These are phyloP conservation scores for Fusarium dlaminii DNA, from an alignment of 2,329 filamentous ascomycete species.

Conservation along the genomic window DNA sequence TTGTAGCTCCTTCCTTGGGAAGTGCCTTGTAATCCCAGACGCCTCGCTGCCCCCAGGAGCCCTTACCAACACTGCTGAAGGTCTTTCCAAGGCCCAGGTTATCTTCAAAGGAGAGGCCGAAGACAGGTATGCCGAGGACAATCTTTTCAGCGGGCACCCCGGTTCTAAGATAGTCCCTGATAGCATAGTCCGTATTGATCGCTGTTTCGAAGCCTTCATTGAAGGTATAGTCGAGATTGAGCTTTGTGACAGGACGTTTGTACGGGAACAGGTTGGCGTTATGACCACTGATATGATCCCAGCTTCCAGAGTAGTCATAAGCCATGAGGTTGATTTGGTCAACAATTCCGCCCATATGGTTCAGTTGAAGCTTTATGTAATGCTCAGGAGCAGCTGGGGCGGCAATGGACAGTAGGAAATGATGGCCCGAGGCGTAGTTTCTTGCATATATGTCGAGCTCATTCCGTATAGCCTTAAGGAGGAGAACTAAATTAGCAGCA, in stretches of 20 bases:
- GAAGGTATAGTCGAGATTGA: constrained; percentile 16
- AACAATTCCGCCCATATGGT: constrained; percentile 1
- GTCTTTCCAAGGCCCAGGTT: constrained; percentile 21
- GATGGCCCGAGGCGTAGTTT: constrained; percentile 4
- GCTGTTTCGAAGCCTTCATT: background rate
- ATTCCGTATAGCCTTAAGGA: constrained; percentile 24
- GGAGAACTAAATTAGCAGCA: constrained; percentile 21
- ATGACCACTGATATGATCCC: constrained; percentile 43
- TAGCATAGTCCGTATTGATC: constrained; percentile 11
- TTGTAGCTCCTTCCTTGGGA: constrained; percentile 19
- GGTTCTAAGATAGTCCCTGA: constrained; percentile 13
- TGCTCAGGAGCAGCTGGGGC: constrained; percentile 17
- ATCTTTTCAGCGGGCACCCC: constrained; percentile 21
- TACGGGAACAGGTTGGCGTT: constrained; percentile 52
- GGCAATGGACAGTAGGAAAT: constrained; percentile 25
- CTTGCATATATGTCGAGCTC: constrained; percentile 16
- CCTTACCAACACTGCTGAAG: constrained; percentile 19
- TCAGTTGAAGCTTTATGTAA: constrained; percentile 25
- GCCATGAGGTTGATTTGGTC: constrained; percentile 31
- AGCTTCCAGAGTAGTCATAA: constrained; percentile 28
- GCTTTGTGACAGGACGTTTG: background rate
- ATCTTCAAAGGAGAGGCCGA: constrained; percentile 29
- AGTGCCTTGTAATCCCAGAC: constrained; percentile 33
- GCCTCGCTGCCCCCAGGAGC: constrained; percentile 25
- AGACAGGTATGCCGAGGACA: constrained; percentile 31